These are phyloP conservation scores for Kwoniella sp. DNA, from an alignment of 768 basidiomycete genomes.

Conservation along the genomic window DNA sequence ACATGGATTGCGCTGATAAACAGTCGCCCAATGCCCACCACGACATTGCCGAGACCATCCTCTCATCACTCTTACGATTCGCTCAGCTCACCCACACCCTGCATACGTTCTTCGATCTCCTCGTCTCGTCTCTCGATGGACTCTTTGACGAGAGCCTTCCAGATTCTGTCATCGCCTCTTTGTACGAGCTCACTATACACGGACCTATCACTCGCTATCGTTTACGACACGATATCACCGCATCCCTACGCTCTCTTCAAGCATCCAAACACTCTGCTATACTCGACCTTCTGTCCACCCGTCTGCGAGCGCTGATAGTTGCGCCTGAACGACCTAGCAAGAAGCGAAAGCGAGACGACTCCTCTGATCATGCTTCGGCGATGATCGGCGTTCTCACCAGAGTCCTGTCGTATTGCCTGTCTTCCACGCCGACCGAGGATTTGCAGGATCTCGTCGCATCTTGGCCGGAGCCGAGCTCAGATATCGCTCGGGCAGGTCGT, in stretches of 20 bases:
- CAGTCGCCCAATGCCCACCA: slow-evolving; percentile 19
- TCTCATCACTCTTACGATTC: slow-evolving; percentile 26
- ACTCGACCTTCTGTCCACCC: neutral
- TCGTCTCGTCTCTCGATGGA: slow-evolving; percentile 14
- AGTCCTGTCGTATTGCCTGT: slow-evolving; percentile 3
- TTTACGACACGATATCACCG: neutral
- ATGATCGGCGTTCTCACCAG: slow-evolving; percentile 8
- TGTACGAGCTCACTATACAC: slow-evolving; percentile 9
- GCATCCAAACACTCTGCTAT: neutral
- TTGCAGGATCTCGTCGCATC: neutral
- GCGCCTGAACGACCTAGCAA: slow-evolving; percentile 1
- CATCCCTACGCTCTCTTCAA: slow-evolving; percentile 6
- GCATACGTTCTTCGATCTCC: slow-evolving; percentile 13
- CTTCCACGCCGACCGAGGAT: neutral
- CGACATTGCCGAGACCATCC: slow-evolving; percentile 10
- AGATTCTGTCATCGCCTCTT: slow-evolving; percentile 2
- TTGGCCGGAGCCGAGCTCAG: neutral
- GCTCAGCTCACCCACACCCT: slow-evolving; percentile 26
- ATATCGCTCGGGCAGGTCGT: slow-evolving; percentile 4
- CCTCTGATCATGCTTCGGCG: neutral
- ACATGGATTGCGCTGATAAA: slow-evolving; percentile 1
- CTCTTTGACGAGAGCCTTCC: slow-evolving; percentile 14
- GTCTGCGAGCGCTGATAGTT: neutral
- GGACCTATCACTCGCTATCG: slow-evolving; percentile 6
- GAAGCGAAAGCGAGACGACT: slow-evolving; percentile 14